These are phyloP conservation scores for Fusarium lyarnte DNA, from an alignment of 2,329 filamentous ascomycete genomes.

Conservation along the genomic window DNA sequence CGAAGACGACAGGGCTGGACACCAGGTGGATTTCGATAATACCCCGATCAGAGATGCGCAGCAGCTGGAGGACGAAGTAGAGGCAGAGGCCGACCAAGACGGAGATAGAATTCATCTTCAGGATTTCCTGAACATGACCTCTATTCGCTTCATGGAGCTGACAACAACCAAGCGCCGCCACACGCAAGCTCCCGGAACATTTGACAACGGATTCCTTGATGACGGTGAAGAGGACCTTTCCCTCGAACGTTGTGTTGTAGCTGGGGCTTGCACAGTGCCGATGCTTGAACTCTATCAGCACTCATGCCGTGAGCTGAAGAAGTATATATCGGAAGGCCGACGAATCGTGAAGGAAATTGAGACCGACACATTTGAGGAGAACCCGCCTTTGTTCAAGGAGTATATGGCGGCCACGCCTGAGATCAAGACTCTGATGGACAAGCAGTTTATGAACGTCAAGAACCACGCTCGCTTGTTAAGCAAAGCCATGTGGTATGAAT, in stretches of 20 bases:
- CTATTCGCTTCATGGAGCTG: constrained; percentile 97
- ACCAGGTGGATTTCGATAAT: constrained; percentile 57
- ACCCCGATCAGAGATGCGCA: constrained; percentile 52
- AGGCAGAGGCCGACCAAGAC: constrained; percentile 58
- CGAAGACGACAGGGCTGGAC: constrained; percentile 57
- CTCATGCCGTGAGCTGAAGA: constrained; percentile 94
- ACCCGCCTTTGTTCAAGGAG: constrained; percentile 89
- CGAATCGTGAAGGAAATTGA: constrained; percentile 92
- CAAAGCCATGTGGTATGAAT: constrained; percentile 98
- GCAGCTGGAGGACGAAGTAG: constrained; percentile 59
- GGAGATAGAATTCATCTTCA: constrained; percentile 80
- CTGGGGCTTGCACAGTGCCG: constrained; percentile 89
- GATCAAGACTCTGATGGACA: constrained; percentile 88
- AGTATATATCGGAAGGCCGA: constrained; percentile 93
- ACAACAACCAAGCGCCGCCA: constrained; percentile 95
- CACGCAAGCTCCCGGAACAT: constrained; percentile 71
- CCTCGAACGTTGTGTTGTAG: constrained; percentile 83
- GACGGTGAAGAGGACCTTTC: constrained; percentile 62
- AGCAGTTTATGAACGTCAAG: constrained; percentile 97
- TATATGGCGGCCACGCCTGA: constrained; percentile 88
- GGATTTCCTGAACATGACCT: constrained; percentile 93
- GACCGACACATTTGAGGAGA: constrained; percentile 86
- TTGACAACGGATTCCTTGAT: constrained; percentile 54
- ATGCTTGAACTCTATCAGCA: constrained; percentile 96
- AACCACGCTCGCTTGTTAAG: constrained; percentile 88